Percentiles rank a stretch among this genome's conserved stretches.
Conservation (phyloP, 768 basidiomycete species). For the Leucocoprinus birnbaumii region DNA sequence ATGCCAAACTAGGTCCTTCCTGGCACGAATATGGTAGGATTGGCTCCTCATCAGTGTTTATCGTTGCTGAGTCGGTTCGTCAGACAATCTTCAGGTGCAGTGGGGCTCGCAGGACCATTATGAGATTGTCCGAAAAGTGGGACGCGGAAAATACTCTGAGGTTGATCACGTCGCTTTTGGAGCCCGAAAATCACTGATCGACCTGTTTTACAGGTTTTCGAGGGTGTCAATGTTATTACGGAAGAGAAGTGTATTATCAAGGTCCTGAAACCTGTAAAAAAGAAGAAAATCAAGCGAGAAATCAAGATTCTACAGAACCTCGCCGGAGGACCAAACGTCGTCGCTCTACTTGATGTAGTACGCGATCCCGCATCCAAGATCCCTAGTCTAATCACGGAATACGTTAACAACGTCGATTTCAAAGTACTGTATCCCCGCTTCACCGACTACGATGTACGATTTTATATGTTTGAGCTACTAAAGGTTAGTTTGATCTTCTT, state of each 20-base stretch:
- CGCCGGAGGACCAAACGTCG: conserved; percentile 93
- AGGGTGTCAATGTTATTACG: conserved; percentile 87
- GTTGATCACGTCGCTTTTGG: conserved; percentile 35
- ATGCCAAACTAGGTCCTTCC: conserved; percentile 79
- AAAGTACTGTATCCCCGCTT: conserved; percentile 95
- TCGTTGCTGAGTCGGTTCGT: conserved; percentile 21
- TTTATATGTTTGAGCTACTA: conserved; percentile 94
- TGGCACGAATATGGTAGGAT: conserved; percentile 94
- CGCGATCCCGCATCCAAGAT: conserved; percentile 96
- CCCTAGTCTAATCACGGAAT: conserved; percentile 95
- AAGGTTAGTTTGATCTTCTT: conserved; percentile 50
- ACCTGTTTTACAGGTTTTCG: conserved; percentile 65
- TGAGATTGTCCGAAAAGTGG: conserved; percentile 96
- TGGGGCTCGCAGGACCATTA: conserved; percentile 98
- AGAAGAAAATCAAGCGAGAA: conserved; percentile 99
- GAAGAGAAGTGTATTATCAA: conserved; percentile 98
- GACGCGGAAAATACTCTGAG: conserved; percentile 94
- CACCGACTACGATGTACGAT: conserved; percentile 93
- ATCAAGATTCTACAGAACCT: conserved; percentile 98
- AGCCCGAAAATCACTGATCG: conserved; percentile 11
- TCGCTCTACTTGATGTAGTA: conserved; percentile 91
- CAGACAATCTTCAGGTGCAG: conserved; percentile 95
- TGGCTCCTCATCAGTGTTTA: conserved; percentile 14
- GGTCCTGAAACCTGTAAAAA: conserved; percentile 98
- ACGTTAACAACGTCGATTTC: conserved; percentile 97